These are phyloP conservation scores for Colletotrichum tamarilloi DNA, from an alignment of 2,329 filamentous ascomycete genomes.

Conservation along the genomic window DNA sequence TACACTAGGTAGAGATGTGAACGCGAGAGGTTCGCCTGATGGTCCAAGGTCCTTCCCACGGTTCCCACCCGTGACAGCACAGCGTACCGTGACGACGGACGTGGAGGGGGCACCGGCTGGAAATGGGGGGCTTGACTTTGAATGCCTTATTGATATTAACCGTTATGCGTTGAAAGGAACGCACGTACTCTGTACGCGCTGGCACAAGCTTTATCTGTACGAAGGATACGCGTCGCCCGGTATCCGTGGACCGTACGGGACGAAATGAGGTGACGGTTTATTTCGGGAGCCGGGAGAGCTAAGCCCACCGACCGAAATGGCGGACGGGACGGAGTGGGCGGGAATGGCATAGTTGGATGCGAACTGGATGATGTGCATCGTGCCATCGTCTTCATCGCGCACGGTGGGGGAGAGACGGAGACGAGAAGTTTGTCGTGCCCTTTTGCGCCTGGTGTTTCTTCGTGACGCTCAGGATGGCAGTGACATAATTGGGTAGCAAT, in stretches of 20 bases:
- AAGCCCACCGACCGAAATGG: neutral
- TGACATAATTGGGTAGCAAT: neutral
- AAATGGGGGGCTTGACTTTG: slow-evolving; percentile 12
- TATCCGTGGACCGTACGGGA: neutral
- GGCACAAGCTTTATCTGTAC: neutral
- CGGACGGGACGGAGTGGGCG: neutral
- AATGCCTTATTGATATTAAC: slow-evolving; percentile 27
- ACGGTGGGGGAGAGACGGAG: neutral
- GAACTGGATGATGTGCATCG: slow-evolving; percentile 13
- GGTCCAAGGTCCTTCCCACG: slow-evolving; percentile 1
- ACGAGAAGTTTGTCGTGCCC: neutral
- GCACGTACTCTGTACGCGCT: neutral
- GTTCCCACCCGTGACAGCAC: neutral
- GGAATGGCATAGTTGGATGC: neutral
- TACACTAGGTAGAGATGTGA: slow-evolving; percentile 1
- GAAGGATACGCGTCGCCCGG: neutral
- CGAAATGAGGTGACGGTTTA: neutral
- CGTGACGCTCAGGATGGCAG: neutral
- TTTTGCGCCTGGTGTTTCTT: neutral
- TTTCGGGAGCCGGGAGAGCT: slow-evolving; percentile 5
- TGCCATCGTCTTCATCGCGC: neutral
- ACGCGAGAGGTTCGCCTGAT: slow-evolving; percentile 15
- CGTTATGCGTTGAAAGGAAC: slow-evolving; percentile 8
- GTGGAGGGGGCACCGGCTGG: neutral
- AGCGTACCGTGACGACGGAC: neutral